Evolutionary conservation across 306 rosid genomes (phyloP), one percentile per base, ranked within the genome.

Genomic region (Morella rubra): DNA sequence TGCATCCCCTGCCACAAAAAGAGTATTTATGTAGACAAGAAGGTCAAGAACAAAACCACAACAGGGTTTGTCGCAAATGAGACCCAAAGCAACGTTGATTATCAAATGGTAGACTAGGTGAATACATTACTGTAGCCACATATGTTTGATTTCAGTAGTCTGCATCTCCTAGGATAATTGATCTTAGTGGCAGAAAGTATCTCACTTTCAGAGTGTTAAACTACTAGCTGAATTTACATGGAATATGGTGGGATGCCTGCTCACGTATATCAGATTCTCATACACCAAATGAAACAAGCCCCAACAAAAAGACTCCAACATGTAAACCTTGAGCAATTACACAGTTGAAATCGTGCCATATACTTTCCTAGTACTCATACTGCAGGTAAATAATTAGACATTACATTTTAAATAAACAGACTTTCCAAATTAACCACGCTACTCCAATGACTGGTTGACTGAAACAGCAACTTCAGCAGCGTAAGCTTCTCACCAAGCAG

Each of bases 1-100:
- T 3, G 99, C 97, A 88, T 92, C 99, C 27, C 99, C 97, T 95
- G 82, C 77, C 84, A 83, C 65, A 71, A 32, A 77, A 81, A 76
- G 8, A 74, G 50, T 16, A 84, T 22, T 65, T 50, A 9, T 27
- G 61, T 19, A 32, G 46, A 42, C 11, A 65, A 41, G 44, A 6
- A 9, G 20, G 37, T 14, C 8, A 46, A 76, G 15, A n/a, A 58
- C 49, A 37, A 61, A 50, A 79, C 8, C 11, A 70, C 42, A 61
- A 61, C 45, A 61, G 6, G 20, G 12, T 32, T 37, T 14, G 10
- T 37, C 37, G 5, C 13, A 55, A n/a, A 55, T 7, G 61, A 19
- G 27, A n/a, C 68, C 44, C 19, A 61, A 5, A 37, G 44, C 19
- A 61, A 58, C 22, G 22, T 58, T 20, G 16, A 22, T 58, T 58